Conservation (phyloP, 306 rosid genomes). For the Cucurbita maxima region DNA sequence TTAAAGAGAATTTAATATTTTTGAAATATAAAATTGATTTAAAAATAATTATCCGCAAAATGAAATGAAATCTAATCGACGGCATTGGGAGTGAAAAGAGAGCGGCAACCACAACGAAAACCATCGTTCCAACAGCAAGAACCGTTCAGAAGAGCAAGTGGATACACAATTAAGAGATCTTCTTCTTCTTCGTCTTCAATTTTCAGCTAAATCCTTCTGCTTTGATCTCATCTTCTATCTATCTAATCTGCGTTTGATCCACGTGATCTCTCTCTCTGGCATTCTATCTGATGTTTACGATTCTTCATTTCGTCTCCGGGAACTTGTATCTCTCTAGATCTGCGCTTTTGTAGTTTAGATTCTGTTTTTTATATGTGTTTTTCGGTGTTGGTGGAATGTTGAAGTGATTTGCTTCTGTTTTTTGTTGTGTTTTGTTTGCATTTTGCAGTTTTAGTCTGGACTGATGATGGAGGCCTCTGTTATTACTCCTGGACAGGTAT, state of each 20-base stretch:
- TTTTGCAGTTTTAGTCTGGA: not conserved
- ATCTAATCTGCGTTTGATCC: not conserved
- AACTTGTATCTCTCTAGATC: not conserved
- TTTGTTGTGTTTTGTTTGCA: not conserved
- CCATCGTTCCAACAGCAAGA: not conserved
- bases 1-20: not conserved
- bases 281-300: not conserved
- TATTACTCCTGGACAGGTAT: conserved; percentile 9
- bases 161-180: not conserved
- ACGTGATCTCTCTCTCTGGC: not conserved
- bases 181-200: not conserved
- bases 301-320: not conserved
- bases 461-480: not conserved
- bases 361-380: not conserved
- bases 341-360: not conserved
- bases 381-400: not conserved
- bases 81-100: not conserved
- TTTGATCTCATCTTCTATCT: not conserved
- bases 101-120: conserved; percentile 2
- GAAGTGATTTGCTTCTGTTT: not conserved
- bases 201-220: not conserved
- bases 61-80: not conserved
- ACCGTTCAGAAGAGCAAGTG: not conserved
- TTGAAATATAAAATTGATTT: not conserved
- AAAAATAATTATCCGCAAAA: not conserved